Evolutionary conservation across 352 stramenopile species (phyloP), one percentile per base, ranked within the genome.

Genomic region (Globisporangium spiculum): DNA sequence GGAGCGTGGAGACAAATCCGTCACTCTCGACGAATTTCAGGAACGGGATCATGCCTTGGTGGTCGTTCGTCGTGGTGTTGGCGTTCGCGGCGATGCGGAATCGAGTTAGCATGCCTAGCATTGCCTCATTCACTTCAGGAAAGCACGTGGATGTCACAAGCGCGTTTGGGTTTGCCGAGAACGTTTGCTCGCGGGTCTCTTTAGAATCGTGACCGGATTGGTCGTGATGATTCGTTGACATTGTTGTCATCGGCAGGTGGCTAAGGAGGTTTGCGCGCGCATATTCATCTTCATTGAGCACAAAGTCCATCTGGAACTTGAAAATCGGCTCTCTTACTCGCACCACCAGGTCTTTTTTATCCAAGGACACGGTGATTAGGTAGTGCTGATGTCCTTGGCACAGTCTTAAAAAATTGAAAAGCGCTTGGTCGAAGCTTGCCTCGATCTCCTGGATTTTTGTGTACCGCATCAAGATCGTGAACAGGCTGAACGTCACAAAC

Each of bases 1-100:
- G 73, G 4, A 94, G 66, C 2, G 76, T 80, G 0, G 75, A 32
- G 1, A 92, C 53, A 48, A 92, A 92, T 2, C 57, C 24, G 0
- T 79, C 71, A 18, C 77, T 83, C 60, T 94, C 86, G 1, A 91
- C 78, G 1, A 94, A 65, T 9, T 71, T 81, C 24, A 94, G 50
- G 5, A 76, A 84, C 1, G 70, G 74, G 0, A 69, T 75, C 64
- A 78, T 76, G 0, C 53, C 69, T 20, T 77, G 76, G 22, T 79
- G 70, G 3, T 73, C 63, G 12, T 65, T 73, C 27, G 56, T 55
- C 16, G 48, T 56, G 20, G 53, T 54, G 41, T 67, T 67, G 38
- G 56, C 24, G 44, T 38, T n/a, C 61, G 64, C 9, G 32, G 64
- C 54, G n/a, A 72, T 63, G 4, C 69, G 69, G 7, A 75, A 20